A percentile compares a stretch with the other conserved stretches of the same genome.
phyloP scores from a whole-genome alignment of 306 rosid species.

The Vicia villosa region DNA sequence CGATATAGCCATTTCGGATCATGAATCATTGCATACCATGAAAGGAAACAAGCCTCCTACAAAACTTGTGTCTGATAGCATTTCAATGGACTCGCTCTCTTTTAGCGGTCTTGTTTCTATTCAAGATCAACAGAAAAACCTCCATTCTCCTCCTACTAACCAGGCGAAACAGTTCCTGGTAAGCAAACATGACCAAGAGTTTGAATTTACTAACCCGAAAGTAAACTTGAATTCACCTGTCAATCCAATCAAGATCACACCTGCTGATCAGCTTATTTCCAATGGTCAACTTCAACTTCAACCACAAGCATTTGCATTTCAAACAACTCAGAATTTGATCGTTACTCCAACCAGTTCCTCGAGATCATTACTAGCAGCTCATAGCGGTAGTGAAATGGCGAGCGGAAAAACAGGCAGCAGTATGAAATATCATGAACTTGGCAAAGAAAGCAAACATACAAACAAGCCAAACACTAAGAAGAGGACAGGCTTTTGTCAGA shows the following conservation, averaged over 20 bases:
- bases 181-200: conserved; percentile 47
- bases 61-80: conserved; percentile 41
- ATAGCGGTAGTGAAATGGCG: conserved; percentile 40
- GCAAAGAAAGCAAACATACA: conserved; percentile 33
- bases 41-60: conserved; percentile 41
- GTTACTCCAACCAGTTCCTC: conserved; percentile 26
- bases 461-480: conserved; percentile 30
- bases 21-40: conserved; percentile 49
- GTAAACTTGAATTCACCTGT: conserved; percentile 41
- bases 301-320: conserved; percentile 43
- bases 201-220: conserved; percentile 47
- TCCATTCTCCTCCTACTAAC: conserved; percentile 33
- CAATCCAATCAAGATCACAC: conserved; percentile 44
- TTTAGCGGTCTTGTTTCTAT: conserved; percentile 59
- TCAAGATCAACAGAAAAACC: conserved; percentile 54
- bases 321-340: conserved; percentile 34
- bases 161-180: conserved; percentile 25
- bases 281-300: conserved; percentile 51
- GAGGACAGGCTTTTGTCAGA: conserved; percentile 46
- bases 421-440: conserved; percentile 31
- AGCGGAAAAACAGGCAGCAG: conserved; percentile 31
- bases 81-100: conserved; percentile 59
- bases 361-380: conserved; percentile 40
- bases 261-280: conserved; percentile 56
- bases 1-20: conserved; percentile 27